Base-by-base conservation (phyloP, 345 rosid species). In the Eucalyptus guilfoylei region DNA sequence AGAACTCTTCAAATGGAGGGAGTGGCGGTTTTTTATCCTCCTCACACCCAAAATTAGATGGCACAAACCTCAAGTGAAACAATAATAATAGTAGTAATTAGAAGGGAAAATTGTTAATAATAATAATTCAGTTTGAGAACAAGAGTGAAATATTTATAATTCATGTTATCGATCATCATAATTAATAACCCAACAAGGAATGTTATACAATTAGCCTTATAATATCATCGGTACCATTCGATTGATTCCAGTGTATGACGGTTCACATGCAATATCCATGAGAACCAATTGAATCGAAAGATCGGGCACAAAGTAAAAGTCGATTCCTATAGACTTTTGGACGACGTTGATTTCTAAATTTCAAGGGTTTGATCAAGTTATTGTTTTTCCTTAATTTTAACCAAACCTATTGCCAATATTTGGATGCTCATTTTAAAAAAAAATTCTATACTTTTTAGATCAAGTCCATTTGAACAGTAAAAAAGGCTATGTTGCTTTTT, bases 11-110 rank as follows among this genome's bases (percentile, higher is more conserved):
- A 80, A 94, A 94, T 1, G 95, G 94, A 23, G 94, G 93, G 34
- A 94, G 90, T 34, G 92, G 58, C 2, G 2, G 89, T 34, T 90
- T 40, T 32, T 92, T 90, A 14, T 94, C 96, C 23, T 89, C 94
- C 24, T 94, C 95, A 2, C 80, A 40, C 87, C 96, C 95, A 14
- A 93, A 94, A 8, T 93, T 95, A 1, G 95, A 94, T 1, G 95
- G 95, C 23, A 93, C 30, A 72, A 93, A 94, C 88, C 95, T 92
- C 95, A 92, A 19, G 9, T 19, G 23, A 23, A 48, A 52, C 24
- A 7, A 28, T 14, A n/a, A 86, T 32, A 8, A n/a, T 23, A 52
- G 5, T 21, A 21, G 26, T 52, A 52, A 52, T 21, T 52, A 19
- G 2, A 52, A 1, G 55, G 55, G 10, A 52, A 52, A 52, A 7